phyloP scores from a whole-genome alignment of 2,329 filamentous ascomycete genomes.

The Cryphonectria nitschkei region DNA sequence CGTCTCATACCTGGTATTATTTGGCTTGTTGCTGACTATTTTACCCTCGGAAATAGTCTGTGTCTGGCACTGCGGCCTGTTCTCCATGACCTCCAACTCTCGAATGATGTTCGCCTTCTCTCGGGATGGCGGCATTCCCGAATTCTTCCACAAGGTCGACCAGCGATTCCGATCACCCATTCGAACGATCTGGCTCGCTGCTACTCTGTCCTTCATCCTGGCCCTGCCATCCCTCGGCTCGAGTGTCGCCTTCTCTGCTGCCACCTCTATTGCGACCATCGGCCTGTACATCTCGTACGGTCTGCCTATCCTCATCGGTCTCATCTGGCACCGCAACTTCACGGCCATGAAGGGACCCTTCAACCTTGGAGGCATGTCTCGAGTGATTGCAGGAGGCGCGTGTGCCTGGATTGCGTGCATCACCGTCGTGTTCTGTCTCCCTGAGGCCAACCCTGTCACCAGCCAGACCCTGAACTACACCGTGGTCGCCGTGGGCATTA shows the following conservation, averaged over 20 bases:
- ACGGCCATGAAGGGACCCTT: slow-evolving; percentile 57
- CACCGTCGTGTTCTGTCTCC: slow-evolving; percentile 60
- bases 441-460: slow-evolving; percentile 57
- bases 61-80: slow-evolving; percentile 64
- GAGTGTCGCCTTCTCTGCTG: slow-evolving; percentile 58
- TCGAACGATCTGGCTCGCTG: slow-evolving; percentile 60
- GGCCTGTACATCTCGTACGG: slow-evolving; percentile 63
- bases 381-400: slow-evolving; percentile 51
- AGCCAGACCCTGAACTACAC: slow-evolving; percentile 64
- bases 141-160: slow-evolving; percentile 59
- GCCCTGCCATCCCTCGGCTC: slow-evolving; percentile 59
- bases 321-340: slow-evolving; percentile 56
- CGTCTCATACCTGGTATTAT: neutral
- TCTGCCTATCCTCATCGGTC: slow-evolving; percentile 57
- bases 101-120: slow-evolving; percentile 65
- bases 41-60: slow-evolving; percentile 43
- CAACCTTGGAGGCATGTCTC: slow-evolving; percentile 51
- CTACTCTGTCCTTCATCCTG: slow-evolving; percentile 56
- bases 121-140: slow-evolving; percentile 57
- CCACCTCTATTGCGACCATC: slow-evolving; percentile 62
- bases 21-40: neutral
- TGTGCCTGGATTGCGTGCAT: slow-evolving; percentile 58
- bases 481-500: slow-evolving; percentile 61
- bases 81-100: slow-evolving; percentile 59
- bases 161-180: slow-evolving; percentile 52